Evolutionary conservation across 2,329 filamentous ascomycete genomes (phyloP).

Genomic region (Colletotrichum cuscutae): DNA sequence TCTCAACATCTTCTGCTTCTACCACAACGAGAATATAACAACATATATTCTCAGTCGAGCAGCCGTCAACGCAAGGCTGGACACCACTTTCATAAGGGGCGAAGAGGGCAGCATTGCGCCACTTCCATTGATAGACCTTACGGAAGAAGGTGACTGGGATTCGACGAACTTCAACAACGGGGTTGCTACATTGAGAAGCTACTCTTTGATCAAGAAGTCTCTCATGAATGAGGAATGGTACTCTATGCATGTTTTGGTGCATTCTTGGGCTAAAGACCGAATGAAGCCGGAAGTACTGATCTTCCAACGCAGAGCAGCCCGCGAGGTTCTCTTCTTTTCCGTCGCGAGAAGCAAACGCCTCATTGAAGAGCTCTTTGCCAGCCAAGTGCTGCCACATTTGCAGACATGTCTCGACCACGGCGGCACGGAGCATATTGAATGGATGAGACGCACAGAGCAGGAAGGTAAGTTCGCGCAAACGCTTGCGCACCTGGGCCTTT

Average conservation of each 20-base stretch:
- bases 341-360: neutral
- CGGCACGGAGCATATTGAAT: too few species aligned
- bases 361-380: slow-evolving; percentile 4
- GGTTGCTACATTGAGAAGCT: slow-evolving; percentile 21
- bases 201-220: slow-evolving; percentile 37
- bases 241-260: slow-evolving; percentile 41
- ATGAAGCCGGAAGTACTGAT: neutral
- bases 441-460: too few species aligned
- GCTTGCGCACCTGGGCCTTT: too few species aligned
- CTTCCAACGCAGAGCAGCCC: slow-evolving; percentile 7
- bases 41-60: slow-evolving; percentile 34
- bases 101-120: neutral
- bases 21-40: slow-evolving; percentile 39
- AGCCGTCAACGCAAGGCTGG: neutral
- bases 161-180: neutral
- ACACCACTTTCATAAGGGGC: neutral
- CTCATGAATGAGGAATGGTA: neutral
- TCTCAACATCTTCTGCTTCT: slow-evolving; percentile 42
- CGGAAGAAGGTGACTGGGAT: slow-evolving; percentile 21
- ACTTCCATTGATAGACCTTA: neutral
- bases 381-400: slow-evolving; percentile 13
- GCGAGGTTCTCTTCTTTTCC: slow-evolving; percentile 10
- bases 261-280: slow-evolving; percentile 38
- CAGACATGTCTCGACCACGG: neutral
- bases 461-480: too few species aligned